Percentiles rank a stretch among this genome's conserved stretches.
Conservation (phyloP, 2,329 filamentous ascomycete species). For the Ophiostoma quercus region DNA sequence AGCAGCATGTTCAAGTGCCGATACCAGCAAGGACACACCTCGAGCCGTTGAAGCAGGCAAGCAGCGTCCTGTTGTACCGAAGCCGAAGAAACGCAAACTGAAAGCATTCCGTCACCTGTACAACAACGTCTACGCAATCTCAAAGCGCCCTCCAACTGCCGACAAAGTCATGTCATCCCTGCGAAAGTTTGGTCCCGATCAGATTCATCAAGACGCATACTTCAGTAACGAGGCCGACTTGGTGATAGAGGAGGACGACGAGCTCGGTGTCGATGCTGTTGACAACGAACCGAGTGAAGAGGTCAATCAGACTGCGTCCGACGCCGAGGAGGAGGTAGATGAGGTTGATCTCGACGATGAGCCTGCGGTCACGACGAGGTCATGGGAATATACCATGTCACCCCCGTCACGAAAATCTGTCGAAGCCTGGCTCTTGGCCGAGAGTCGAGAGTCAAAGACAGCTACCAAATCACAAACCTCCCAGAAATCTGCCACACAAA, state of each 20-base stretch:
- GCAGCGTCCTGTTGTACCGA: not conserved
- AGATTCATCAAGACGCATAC: conserved; percentile 78
- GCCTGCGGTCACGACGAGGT: not conserved
- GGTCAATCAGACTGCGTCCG: not conserved
- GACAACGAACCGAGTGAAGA: not conserved
- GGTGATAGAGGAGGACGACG: conserved; percentile 39
- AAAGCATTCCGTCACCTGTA: not conserved
- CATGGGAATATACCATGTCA: conserved; percentile 68
- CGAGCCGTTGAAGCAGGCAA: not conserved
- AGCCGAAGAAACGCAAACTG: not conserved
- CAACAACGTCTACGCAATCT: not conserved
- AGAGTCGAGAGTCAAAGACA: conserved; percentile 35
- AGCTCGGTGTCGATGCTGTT: not conserved
- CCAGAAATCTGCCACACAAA: not conserved
- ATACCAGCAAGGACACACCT: not conserved
- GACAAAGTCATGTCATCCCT: conserved; percentile 14
- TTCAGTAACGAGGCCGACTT: conserved; percentile 83
- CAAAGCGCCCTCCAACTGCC: conserved; percentile 11
- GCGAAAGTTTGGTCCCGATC: conserved; percentile 44
- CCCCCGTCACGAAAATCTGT: conserved; percentile 71
- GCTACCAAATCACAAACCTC: conserved; percentile 22
- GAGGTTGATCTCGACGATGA: not conserved
- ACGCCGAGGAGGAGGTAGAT: not conserved
- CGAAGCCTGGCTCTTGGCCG: conserved; percentile 53
- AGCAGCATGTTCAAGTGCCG: not conserved